Conservation (phyloP, 192 early-diverging fungal species). For the Backusella australiensis region DNA sequence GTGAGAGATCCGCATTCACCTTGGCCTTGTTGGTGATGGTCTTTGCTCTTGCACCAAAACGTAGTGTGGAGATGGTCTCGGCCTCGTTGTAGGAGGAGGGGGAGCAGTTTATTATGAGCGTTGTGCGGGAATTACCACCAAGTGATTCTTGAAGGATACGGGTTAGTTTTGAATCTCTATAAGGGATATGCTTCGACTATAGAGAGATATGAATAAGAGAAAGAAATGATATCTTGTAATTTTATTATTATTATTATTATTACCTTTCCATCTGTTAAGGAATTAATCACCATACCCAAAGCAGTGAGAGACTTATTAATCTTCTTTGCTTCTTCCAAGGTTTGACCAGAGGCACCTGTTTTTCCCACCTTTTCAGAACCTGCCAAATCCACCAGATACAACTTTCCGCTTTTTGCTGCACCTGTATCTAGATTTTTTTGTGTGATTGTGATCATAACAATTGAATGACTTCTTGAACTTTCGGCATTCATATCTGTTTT, state of each 20-base stretch:
- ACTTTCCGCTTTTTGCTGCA: slow-evolving; percentile 82
- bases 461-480: slow-evolving; percentile 96
- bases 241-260: no score
- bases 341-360: slow-evolving; percentile 97
- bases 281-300: slow-evolving; percentile 99
- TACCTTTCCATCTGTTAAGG: slow-evolving; percentile 95
- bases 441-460: slow-evolving; percentile 93
- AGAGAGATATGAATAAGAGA: background rate
- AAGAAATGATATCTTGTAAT: no score
- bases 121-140: slow-evolving; percentile 98
- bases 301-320: slow-evolving; percentile 98
- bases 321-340: slow-evolving; percentile 98
- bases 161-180: slow-evolving; percentile 98
- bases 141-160: slow-evolving; percentile 98
- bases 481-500: slow-evolving; percentile 95
- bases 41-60: slow-evolving; percentile 98
- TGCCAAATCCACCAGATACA: slow-evolving; percentile 96
- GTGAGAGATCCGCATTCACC: slow-evolving; percentile 94
- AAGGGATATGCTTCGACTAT: slow-evolving; percentile 94
- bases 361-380: slow-evolving; percentile 98
- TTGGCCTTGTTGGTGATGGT: slow-evolving; percentile 99
- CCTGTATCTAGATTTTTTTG: slow-evolving; percentile 91
- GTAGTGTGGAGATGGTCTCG: slow-evolving; percentile 90
- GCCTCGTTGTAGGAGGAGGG: slow-evolving; percentile 95
- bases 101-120: slow-evolving; percentile 96